Evolutionary conservation across 441 rosid species (phyloP).

Genomic region (Mallotus repandus): DNA sequence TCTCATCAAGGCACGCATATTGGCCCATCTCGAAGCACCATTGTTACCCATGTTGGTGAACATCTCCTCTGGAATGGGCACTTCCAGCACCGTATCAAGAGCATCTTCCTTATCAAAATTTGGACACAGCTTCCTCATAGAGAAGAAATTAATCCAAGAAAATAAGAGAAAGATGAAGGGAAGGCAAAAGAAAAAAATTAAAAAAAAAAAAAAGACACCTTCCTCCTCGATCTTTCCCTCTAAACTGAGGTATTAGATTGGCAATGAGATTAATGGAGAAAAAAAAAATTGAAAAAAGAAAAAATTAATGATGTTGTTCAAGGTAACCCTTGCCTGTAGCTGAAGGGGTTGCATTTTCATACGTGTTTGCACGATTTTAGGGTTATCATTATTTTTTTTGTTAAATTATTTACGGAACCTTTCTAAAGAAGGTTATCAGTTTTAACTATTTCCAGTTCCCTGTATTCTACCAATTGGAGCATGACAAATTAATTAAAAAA

Average conservation of each 20-base stretch:
- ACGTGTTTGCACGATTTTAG: conserved; percentile 56
- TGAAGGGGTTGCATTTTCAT: conserved; percentile 46
- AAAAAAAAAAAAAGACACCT: neutral
- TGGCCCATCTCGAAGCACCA: conserved; percentile 69
- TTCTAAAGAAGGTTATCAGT: neutral
- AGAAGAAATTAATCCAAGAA: neutral
- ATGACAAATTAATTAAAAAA: neutral
- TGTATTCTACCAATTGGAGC: neutral
- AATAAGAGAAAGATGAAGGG: neutral
- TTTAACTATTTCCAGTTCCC: no score
- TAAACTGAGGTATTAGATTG: neutral
- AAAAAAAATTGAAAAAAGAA: neutral
- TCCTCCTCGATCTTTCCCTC: conserved; percentile 33
- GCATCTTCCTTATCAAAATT: conserved; percentile 78
- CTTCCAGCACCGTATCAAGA: conserved; percentile 88
- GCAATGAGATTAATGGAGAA: no score
- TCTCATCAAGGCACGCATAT: conserved; percentile 70
- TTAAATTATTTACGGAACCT: conserved; percentile 3
- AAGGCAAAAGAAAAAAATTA: no score
- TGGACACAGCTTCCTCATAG: conserved; percentile 82
- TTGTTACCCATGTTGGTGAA: conserved; percentile 76
- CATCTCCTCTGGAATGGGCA: conserved; percentile 96
- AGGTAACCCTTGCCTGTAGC: conserved; percentile 40
- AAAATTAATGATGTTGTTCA: neutral
- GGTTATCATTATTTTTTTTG: conserved; percentile 12